phyloP scores from a whole-genome alignment of 2,329 filamentous ascomycete genomes.

The Xylariaceae sp. region DNA sequence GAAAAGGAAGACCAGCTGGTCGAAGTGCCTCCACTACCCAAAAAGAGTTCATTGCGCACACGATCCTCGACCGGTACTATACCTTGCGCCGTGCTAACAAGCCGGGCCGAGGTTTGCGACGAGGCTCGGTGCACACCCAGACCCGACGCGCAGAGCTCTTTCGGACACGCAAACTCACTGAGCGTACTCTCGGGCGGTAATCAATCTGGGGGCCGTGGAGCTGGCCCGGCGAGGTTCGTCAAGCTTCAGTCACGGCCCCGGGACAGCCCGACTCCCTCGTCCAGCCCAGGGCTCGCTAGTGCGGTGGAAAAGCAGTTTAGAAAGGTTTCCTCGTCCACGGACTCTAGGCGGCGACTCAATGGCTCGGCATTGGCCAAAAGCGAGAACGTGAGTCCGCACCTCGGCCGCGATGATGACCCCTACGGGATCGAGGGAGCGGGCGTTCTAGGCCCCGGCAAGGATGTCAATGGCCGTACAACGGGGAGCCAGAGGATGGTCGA shows the following conservation, averaged over 20 bases:
- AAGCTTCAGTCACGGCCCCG: conserved; percentile 9
- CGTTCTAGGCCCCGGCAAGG: conserved; percentile 9
- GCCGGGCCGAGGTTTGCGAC: too few relatives aligned
- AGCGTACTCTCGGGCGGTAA: conserved; percentile 9
- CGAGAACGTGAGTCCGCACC: conserved; percentile 20
- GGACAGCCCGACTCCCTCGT: conserved; percentile 3
- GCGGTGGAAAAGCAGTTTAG: conserved; percentile 11
- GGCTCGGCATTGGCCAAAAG: conserved; percentile 3
- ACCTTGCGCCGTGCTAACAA: too few relatives aligned
- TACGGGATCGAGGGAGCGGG: conserved; percentile 11
- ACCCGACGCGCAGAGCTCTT: conserved; percentile 4
- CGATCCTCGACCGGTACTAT: too few relatives aligned
- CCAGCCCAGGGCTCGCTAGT: conserved; percentile 10
- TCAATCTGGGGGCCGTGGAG: conserved; percentile 2
- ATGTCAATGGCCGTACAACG: conserved; percentile 22
- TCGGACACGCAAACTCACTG: conserved; percentile 12
- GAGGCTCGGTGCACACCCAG: too few relatives aligned
- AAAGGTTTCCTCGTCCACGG: conserved; percentile 1
- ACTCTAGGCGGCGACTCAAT: not conserved
- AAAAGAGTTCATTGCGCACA: too few relatives aligned
- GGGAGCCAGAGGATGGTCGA: conserved; percentile 48
- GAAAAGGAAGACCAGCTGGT: not conserved
- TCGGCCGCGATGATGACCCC: conserved; percentile 9
- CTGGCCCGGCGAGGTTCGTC: conserved; percentile 10
- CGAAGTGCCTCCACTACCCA: too few relatives aligned